Percentiles rank a stretch among this genome's conserved stretches.
phyloP scores from a whole-genome alignment of 805 yeast species.

The Ogataea henricii region DNA sequence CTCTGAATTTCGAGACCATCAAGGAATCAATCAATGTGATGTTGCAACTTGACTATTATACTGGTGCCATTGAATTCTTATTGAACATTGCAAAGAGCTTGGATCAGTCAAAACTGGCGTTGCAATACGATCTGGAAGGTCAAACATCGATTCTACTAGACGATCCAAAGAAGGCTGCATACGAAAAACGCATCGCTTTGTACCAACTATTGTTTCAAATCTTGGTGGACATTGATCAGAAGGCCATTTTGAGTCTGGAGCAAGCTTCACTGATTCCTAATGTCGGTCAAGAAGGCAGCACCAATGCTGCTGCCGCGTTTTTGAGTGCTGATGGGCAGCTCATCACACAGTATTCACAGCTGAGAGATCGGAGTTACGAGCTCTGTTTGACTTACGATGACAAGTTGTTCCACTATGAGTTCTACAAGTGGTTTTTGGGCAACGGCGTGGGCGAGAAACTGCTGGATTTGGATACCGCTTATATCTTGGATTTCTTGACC shows the following conservation, averaged over 20 bases:
- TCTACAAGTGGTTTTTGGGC: conserved; percentile 88
- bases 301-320: conserved; percentile 19
- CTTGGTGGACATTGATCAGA: conserved; percentile 68
- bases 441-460: conserved; percentile 78
- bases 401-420: conserved; percentile 84
- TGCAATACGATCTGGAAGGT: conserved; percentile 51
- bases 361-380: conserved; percentile 72
- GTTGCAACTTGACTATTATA: conserved; percentile 73
- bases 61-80: conserved; percentile 84
- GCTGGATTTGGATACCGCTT: conserved; percentile 80
- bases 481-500: conserved; percentile 72
- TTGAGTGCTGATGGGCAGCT: conserved; percentile 36
- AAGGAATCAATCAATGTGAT: conserved; percentile 79
- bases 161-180: conserved; percentile 53
- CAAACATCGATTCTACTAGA: conserved; percentile 33
- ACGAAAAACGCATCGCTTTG: conserved; percentile 54
- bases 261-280: conserved; percentile 24
- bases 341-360: conserved; percentile 52
- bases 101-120: conserved; percentile 61
- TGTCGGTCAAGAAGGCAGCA: conserved; percentile 12
- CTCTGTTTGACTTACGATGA: conserved; percentile 75
- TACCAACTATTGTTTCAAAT: conserved; percentile 77
- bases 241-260: conserved; percentile 48
- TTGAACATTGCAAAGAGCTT: conserved; percentile 71
- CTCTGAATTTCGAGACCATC: conserved; percentile 74